Evolutionary conservation across 495 filamentous ascomycete species (phyloP).

Genomic region (Aspergillus affinis): DNA sequence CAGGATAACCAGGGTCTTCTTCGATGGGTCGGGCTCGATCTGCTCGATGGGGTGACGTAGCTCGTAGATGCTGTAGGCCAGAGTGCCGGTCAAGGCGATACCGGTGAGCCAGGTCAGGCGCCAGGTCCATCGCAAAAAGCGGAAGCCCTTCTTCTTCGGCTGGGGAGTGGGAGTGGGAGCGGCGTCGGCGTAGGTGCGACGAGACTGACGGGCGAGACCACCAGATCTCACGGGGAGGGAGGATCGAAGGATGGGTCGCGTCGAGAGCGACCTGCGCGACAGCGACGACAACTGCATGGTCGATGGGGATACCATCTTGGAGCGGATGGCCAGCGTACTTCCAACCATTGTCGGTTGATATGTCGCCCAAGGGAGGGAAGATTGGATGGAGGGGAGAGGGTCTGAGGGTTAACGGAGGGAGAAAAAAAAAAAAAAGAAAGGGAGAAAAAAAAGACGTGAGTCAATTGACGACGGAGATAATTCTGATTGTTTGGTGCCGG

Average conservation of each 20-base stretch:
- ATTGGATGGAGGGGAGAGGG: constrained; percentile 17
- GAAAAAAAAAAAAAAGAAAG: constrained; percentile 14
- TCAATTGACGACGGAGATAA: neutral
- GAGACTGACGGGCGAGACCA: constrained; percentile 27
- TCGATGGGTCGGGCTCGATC: constrained; percentile 72
- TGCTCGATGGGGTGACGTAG: constrained; percentile 82
- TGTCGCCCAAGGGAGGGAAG: constrained; percentile 18
- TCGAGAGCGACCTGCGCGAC: constrained; percentile 43
- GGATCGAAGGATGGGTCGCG: constrained; percentile 24
- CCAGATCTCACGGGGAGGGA: constrained; percentile 28
- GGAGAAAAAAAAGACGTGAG: constrained; percentile 9
- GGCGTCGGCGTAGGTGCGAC: constrained; percentile 44
- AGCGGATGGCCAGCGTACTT: constrained; percentile 41
- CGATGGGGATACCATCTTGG: constrained; percentile 33
- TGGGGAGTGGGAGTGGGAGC: constrained; percentile 37
- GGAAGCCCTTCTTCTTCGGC: constrained; percentile 47
- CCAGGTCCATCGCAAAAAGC: constrained; percentile 69
- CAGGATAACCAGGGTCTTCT: constrained; percentile 97
- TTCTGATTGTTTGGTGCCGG: neutral
- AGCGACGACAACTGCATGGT: constrained; percentile 41
- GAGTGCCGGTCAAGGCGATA: constrained; percentile 63
- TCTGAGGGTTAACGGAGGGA: constrained; percentile 14
- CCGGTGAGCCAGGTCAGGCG: constrained; percentile 69
- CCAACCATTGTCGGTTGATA: constrained; percentile 39
- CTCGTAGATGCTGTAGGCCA: constrained; percentile 79